A percentile compares a stretch with the other conserved stretches of the same genome.
Conservation (phyloP, 805 yeast genomes). For the Zygosaccharomyces bailii region DNA sequence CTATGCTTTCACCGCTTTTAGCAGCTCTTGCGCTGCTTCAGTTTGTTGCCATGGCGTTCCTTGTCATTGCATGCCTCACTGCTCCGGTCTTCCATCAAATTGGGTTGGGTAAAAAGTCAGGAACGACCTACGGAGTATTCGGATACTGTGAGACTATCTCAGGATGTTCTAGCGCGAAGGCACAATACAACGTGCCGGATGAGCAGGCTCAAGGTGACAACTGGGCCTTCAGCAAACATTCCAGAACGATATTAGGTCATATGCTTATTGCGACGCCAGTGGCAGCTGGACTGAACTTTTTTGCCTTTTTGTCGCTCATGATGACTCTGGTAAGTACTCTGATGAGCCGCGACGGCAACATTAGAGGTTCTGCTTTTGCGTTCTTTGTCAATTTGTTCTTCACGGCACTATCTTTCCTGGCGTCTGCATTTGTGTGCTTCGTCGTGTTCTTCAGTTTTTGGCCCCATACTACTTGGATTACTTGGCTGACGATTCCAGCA, state of each 20-base stretch:
- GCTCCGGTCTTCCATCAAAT: conserved; percentile 54
- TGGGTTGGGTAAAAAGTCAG: conserved; percentile 41
- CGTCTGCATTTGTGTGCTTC: conserved; percentile 53
- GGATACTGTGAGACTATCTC: conserved; percentile 52
- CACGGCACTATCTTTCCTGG: conserved; percentile 48
- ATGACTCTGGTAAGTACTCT: conserved; percentile 34
- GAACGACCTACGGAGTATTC: conserved; percentile 56
- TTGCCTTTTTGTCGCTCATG: conserved; percentile 40
- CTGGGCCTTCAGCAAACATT: conserved; percentile 48
- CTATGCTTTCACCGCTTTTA: conserved; percentile 8
- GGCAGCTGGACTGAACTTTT: conserved; percentile 59
- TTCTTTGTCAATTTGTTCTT: conserved; percentile 46
- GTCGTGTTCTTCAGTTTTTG: conserved; percentile 54
- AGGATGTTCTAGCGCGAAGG: conserved; percentile 44
- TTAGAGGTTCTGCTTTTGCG: conserved; percentile 22
- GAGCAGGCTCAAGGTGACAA: conserved; percentile 35
- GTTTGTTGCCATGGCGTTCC: conserved; percentile 55
- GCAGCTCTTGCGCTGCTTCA: conserved; percentile 33
- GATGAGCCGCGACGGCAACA: conserved; percentile 22
- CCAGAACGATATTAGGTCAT: conserved; percentile 52
- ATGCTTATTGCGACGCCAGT: conserved; percentile 60
- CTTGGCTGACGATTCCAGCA: conserved; percentile 68
- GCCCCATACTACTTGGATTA: conserved; percentile 67
- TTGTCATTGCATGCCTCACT: conserved; percentile 58
- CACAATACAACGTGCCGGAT: conserved; percentile 41